Conservation (phyloP, 495 filamentous ascomycete species). For the Alectoria sarmentosa region DNA sequence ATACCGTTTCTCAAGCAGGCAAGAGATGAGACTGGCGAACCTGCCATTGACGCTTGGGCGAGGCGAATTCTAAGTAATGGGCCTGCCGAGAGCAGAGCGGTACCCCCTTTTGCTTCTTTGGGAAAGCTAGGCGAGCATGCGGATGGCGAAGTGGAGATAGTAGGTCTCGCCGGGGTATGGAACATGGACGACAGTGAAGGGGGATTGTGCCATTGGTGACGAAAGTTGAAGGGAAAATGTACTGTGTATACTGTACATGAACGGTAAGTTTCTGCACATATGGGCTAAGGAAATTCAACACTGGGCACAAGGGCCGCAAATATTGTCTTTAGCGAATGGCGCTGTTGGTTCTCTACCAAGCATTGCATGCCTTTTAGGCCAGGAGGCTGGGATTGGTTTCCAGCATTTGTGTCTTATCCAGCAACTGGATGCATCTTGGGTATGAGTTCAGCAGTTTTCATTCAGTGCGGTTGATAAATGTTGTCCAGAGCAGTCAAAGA, state of each 20-base stretch:
- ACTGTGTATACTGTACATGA: not conserved
- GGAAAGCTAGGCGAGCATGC: constrained; percentile 63
- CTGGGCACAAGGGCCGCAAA: not conserved
- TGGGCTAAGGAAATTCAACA: not conserved
- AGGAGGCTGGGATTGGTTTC: not conserved
- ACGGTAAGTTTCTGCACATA: not conserved
- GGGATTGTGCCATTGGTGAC: constrained; percentile 60
- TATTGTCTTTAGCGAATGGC: constrained; percentile 5
- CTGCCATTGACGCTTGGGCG: constrained; percentile 79
- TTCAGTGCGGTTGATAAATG: not conserved
- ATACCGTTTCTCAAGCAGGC: constrained; percentile 95
- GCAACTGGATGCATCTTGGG: not conserved
- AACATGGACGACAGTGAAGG: constrained; percentile 75
- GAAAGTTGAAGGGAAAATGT: not conserved
- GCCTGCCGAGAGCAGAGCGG: constrained; percentile 26
- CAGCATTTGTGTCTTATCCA: not conserved
- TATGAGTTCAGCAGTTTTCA: not conserved
- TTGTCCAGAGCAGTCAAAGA: not conserved
- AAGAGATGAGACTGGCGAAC: constrained; percentile 90
- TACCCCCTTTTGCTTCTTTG: constrained; percentile 33
- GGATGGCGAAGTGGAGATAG: constrained; percentile 57
- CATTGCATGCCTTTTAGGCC: not conserved
- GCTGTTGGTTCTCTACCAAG: not conserved
- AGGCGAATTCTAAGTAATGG: constrained; percentile 61
- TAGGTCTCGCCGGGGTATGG: constrained; percentile 82